Evolutionary conservation across 441 rosid genomes (phyloP).

Genomic region (Jatropha podagrica): DNA sequence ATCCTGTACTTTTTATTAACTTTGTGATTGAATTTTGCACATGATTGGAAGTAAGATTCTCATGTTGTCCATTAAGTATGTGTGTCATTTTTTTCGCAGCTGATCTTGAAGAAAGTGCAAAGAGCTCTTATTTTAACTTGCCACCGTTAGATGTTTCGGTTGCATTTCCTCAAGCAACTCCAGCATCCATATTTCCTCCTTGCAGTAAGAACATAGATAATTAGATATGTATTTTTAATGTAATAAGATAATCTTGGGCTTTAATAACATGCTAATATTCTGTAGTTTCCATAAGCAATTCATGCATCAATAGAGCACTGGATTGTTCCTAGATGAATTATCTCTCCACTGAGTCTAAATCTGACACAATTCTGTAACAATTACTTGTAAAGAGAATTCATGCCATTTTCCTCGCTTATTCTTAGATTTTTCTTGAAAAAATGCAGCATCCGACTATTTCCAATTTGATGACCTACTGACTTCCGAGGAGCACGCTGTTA

Average conservation of each 20-base stretch:
- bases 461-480: conserved; percentile 73
- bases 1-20: not conserved
- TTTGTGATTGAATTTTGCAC: not conserved
- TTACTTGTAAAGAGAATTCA: not conserved
- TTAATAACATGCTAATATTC: not conserved
- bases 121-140: conserved; percentile 65
- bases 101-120: conserved; percentile 34
- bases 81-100: conserved; percentile 31
- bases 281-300: not conserved
- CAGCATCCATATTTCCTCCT: conserved; percentile 84
- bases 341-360: not conserved
- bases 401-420: conserved; percentile 2
- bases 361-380: not conserved
- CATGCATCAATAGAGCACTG: not conserved
- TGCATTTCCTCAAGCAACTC: conserved; percentile 95
- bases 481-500: conserved; percentile 67
- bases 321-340: not conserved
- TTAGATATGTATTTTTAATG: not conserved
- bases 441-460: conserved; percentile 79
- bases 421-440: conserved; percentile 6
- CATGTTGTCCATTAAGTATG: not conserved
- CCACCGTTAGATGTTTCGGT: conserved; percentile 74
- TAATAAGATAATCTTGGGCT: not conserved
- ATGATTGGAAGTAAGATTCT: not conserved
- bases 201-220: conserved; percentile 42